Percentiles rank a stretch among this genome's conserved stretches.
These are phyloP conservation scores for Combretum micranthum DNA, from an alignment of 345 rosid species.

Conservation along the genomic window DNA sequence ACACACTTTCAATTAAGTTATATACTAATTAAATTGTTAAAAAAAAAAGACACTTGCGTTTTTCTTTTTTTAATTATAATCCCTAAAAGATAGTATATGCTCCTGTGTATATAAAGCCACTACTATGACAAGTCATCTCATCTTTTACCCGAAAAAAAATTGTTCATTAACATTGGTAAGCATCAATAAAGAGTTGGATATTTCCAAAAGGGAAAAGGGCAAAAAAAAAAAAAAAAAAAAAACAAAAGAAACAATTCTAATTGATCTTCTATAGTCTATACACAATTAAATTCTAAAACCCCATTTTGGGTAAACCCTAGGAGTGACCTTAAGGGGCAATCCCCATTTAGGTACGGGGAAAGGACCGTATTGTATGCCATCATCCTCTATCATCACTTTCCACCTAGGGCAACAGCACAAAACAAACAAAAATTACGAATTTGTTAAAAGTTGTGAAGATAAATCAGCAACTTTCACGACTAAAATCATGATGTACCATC, in stretches of 20 bases:
- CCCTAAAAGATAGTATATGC: no score
- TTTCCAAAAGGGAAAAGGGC: neutral
- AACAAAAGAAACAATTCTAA: neutral
- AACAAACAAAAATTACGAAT: neutral
- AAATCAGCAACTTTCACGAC: neutral
- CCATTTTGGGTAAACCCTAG: constrained; percentile 7
- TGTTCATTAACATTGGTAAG: no score
- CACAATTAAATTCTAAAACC: no score
- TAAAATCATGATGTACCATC: no score
- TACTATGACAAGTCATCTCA: no score
- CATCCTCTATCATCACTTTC: constrained; percentile 57
- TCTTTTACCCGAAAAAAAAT: no score
- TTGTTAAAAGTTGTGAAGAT: neutral
- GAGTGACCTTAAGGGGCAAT: constrained; percentile 57
- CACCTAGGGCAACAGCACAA: constrained; percentile 46
- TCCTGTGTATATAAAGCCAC: no score
- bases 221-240: neutral
- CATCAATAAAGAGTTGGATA: no score
- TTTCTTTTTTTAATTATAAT: no score
- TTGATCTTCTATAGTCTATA: neutral
- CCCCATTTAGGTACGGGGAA: constrained; percentile 88
- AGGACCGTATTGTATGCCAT: constrained; percentile 88
- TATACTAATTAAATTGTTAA: no score
- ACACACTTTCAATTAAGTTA: no score
- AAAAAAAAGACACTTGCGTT: no score